Evolutionary conservation across 768 basidiomycete species (phyloP), one percentile per base, ranked within the genome.

Genomic region (Grammothele lineata): DNA sequence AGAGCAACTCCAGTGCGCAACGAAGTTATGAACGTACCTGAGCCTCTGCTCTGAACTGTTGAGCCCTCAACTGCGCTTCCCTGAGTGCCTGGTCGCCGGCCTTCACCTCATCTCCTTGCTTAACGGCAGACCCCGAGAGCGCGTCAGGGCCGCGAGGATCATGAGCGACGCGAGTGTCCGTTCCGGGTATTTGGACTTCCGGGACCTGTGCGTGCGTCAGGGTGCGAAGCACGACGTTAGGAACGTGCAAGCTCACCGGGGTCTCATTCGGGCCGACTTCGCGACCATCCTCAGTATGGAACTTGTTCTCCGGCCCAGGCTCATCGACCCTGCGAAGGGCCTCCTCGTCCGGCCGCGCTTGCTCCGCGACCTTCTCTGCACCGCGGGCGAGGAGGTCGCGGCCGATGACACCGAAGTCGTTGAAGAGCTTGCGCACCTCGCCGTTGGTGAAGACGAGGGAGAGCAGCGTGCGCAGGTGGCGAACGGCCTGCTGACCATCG

Each of bases 401-500:
- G 1, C 88, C 87, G 43, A 91, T 81, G 50, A 85, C 62, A 11
- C 79, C 76, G 51, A 87, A 83, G 65, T 92, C 90, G 3, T 79
- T 76, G 44, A 94, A 66, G 33, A 96, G 82, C 64, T 96, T 95
- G 59, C 92, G 85, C 23, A 87, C 84, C 68, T 95, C 89, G 0
- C 87, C 86, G 70, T 98, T 98, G 63, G 93, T 95, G 55, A 92
- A 74, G 60, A 97, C 73, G 59, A 97, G 84, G 42, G 80, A 78
- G 40, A 98, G 78, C 0, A 92, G 92, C 52, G 92, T 93, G 55
- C 92, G 88, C 18, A 97, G 78, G 67, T 97, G 90, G 47, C 77
- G 77, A 36, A 86, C 78, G 23, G 92, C 91, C 87, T 49, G 49
- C 50, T 58, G 55, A 25, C 53, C 58, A 44, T 60, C 60, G 12